Base-by-base conservation (phyloP, 148 eudicot species). In the Agrostemma githago region DNA sequence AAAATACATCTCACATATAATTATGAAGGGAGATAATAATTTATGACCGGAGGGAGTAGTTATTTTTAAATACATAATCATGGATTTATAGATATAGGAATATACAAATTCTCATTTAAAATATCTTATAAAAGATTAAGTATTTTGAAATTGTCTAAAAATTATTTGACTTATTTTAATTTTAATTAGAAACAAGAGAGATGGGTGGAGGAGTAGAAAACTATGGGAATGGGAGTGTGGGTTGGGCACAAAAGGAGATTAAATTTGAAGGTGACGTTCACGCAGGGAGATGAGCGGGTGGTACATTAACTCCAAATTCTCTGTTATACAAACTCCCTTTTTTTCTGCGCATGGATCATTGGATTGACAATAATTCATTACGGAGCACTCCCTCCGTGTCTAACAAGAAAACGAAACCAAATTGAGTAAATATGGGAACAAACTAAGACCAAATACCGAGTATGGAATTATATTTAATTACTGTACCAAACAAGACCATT, bases 221-320 rank as follows among this genome's bases (percentile, higher is more conserved):
- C 11, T 12, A 48, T 48, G 53, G 51, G 53, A 26, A 48, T 48
- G 53, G 51, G 53, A 26, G 34, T 26, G 34, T 26, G 34, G 34
- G 12, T 48, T 8, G 53, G 53, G 53, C 53, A 48, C 53, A 48
- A 8, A 48, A 65, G 43, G 53, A 16, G 62, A 70, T 76, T 64
- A 16, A 67, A 70, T 76, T 64, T 75, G 79, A 58, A 44, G 5
- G 83, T 78, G 81, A 43, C 19, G 15, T 8, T 61, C 80, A 85
- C 79, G 83, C 82, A 37, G 80, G 38, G 41, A 12, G 39, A 58
- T 40, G 11, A 48, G 67, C 53, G 78, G 59, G 75, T 77, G 43
- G 62, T 38, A 51, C 5, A 69, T 11, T 6, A 5, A 58, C 5
- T 62, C 48, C 53, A 65, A 76, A 67, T 66, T 20, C 68, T 37